Evolutionary conservation across 2,329 filamentous ascomycete species (phyloP), one percentile per base, ranked within the genome.

Genomic region (Aspergillus tubingensis): DNA sequence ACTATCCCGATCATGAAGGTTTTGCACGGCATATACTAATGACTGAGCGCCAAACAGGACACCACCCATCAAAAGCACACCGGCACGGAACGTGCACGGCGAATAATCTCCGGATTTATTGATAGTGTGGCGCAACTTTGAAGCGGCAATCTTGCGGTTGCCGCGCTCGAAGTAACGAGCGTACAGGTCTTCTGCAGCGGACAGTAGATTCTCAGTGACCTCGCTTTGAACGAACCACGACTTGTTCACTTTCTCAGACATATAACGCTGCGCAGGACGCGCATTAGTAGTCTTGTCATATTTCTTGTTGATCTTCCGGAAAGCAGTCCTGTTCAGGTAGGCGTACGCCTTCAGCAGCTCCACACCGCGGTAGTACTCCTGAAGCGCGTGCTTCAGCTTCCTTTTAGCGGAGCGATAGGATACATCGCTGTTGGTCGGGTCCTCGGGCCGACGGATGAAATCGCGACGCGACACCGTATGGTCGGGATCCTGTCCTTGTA

Each of bases 261-360:
- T 91, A 75, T 94, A 98, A 27, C 89, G 86, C 71, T 90, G 85
- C 0, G 89, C 85, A 0, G 91, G 91, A 10, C 89, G 85, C 43
- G 92, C 89, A 68, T 92, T 86, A 59, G 92, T 87, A 2, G 90
- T 87, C 79, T 98, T 99, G 82, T 98, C 93, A 74, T 96, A 98
- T 77, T 99, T 99, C 76, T 99, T 99, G 78, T 96, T 97, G 72
- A 99, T 92, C 76, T 99, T 99, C 32, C 93, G 88, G 72, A 98
- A 98, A 0, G 92, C 95, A 0, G 92, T 96, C 52, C 92, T 86
- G 74, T 99, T 99, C 13, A 97, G 82, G 21, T 96, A 80, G 1
- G 92, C 89, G 70, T 96, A 99, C 0, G 91, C 91, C 78, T 97
- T 98, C 61, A 99, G 83, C 49, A 98, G 81, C 73, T 99, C 95